phyloP scores from a whole-genome alignment of 495 filamentous ascomycete species.

The Penicillium lividum region DNA sequence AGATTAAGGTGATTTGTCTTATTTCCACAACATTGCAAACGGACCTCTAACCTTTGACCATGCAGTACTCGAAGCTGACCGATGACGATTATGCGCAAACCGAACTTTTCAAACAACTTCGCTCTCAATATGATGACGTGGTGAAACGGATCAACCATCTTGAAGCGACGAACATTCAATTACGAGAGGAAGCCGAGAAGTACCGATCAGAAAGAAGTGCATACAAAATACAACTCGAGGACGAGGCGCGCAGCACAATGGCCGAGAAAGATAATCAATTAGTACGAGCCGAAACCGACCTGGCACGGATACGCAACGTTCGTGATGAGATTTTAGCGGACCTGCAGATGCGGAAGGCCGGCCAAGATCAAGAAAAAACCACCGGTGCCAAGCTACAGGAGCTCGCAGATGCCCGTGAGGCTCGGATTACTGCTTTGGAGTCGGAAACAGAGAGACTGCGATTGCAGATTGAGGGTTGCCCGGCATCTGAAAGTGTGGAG shows the following conservation, averaged over 20 bases:
- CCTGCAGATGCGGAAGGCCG: slow-evolving; percentile 72
- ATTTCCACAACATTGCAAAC: background rate
- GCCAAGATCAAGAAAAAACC: slow-evolving; percentile 71
- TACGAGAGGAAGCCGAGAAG: slow-evolving; percentile 83
- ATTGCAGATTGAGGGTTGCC: slow-evolving; percentile 48
- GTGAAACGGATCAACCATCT: slow-evolving; percentile 88
- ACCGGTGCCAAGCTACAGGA: slow-evolving; percentile 73
- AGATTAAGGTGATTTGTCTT: slow-evolving; percentile 49
- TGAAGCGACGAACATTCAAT: slow-evolving; percentile 81
- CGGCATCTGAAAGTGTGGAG: slow-evolving; percentile 41
- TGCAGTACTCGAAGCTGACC: slow-evolving; percentile 63
- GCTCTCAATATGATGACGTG: slow-evolving; percentile 86
- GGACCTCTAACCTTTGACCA: slow-evolving; percentile 12
- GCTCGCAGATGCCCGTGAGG: slow-evolving; percentile 70
- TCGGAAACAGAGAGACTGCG: slow-evolving; percentile 74
- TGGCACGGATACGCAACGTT: slow-evolving; percentile 77
- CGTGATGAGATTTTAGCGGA: slow-evolving; percentile 86
- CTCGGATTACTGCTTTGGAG: slow-evolving; percentile 76
- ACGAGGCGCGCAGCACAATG: slow-evolving; percentile 67
- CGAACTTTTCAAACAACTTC: slow-evolving; percentile 88
- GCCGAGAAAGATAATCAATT: slow-evolving; percentile 79
- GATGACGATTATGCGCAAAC: slow-evolving; percentile 94
- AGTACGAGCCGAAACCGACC: slow-evolving; percentile 76
- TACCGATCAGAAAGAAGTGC: slow-evolving; percentile 79
- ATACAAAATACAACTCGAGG: slow-evolving; percentile 76